Base-by-base conservation (phyloP, 2,329 filamentous ascomycete species). In the Penicillium sp. region DNA sequence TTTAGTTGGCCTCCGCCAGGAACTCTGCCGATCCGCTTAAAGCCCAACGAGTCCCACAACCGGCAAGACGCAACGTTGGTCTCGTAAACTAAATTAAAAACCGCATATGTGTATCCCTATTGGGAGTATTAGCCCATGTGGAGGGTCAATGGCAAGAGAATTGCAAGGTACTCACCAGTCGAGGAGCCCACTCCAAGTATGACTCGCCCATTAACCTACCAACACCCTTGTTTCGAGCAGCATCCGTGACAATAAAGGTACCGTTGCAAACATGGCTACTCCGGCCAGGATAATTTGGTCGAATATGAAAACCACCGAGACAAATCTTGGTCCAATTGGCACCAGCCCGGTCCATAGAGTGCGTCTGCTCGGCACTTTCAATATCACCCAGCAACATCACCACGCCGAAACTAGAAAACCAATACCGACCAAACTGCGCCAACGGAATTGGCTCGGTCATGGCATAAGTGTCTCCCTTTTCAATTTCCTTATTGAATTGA, bases 11-110 rank as follows among this genome's bases (percentile, higher is more conserved):
- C 87, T 67, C 84, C 86, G 34, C 82, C 84, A 65, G 87, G 87
- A 62, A 96, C 87, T 46, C 89, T 85, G 17, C 91, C 91, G 67
- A 96, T 94, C 51, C 91, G 86, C 80, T 95, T 94, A 78, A 96
- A 96, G 52, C 91, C 91, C 24, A 96, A 82, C 1, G 87, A 89
- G 72, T 96, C 91, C 91, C 91, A 96, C 66, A 96, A 91, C 57
- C 88, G 87, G 70, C 91, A 92, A 26, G 89, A 93, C 1, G 89
- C 91, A 20, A 94, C 88, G 72, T 96, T 96, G 59, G 89, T 95
- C 78, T 96, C 91, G 76, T 96, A 96, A 6, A 96, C 91, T 43
- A 96, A 83, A 72, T 96, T 96, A 80, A 96, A 96, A 56, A 96
- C 90, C 33, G 89, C 92, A 77, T 96, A 96, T 1, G 88, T 89